Conservation (phyloP, 495 filamentous ascomycete species). For the Neurospora terricola region DNA sequence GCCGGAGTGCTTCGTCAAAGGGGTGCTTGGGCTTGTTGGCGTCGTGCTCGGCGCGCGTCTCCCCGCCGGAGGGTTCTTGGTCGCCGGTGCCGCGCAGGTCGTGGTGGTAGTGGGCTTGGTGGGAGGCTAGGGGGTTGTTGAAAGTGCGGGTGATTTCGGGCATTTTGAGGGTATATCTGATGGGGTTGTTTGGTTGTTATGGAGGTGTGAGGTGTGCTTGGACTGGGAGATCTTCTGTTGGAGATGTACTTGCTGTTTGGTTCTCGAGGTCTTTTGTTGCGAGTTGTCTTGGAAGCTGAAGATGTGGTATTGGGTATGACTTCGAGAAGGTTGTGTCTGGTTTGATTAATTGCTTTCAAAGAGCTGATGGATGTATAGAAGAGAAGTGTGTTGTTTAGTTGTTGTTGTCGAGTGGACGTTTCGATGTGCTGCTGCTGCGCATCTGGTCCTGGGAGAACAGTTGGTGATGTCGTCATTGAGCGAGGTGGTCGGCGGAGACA, state of each 20-base stretch:
- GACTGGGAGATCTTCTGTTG: background rate
- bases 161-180: background rate
- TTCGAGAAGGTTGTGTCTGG: background rate
- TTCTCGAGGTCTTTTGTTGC: background rate
- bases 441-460: background rate
- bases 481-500: background rate
- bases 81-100: background rate
- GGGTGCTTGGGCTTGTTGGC: slow-evolving; percentile 2
- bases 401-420: background rate
- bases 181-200: background rate
- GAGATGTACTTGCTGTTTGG: background rate
- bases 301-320: background rate
- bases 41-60: background rate
- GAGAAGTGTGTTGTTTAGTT: background rate
- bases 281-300: background rate
- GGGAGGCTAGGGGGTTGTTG: slow-evolving; percentile 1
- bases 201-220: background rate
- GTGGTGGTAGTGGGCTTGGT: background rate
- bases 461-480: background rate
- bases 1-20: background rate
- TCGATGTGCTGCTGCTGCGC: background rate
- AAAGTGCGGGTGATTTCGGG: slow-evolving; percentile 1
- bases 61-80: background rate
- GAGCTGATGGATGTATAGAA: background rate
- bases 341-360: background rate